Evolutionary conservation across 805 yeast species (phyloP), one percentile per base, ranked within the genome.

Genomic region (Huiozyma naganishii): DNA sequence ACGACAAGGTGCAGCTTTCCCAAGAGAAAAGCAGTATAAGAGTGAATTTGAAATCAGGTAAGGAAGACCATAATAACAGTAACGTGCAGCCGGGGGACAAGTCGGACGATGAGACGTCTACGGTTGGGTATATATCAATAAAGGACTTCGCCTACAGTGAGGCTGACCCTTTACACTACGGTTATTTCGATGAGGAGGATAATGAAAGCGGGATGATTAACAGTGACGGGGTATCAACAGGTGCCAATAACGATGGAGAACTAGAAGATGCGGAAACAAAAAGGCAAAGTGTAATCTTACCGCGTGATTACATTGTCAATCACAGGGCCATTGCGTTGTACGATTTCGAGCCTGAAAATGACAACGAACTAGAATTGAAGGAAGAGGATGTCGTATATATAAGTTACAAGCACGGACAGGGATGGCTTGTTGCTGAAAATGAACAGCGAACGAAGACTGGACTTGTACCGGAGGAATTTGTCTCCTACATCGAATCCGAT

Each of bases 391-490:
- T 77, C 10, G 77, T 92, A 2, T 81, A 88, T 76, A 83, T 92
- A 29, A 78, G 82, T 46, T 90, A 89, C 61, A 77, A 94, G 45
- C 95, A 90, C 61, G 97, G 97, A 27, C 97, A 90, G 61, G 99
- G 99, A 6, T 92, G 98, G 99, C 72, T 92, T 3, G 97, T 92
- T 41, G 97, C 97, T 0, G 79, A 77, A 52, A 57, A 57, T 48
- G 89, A 52, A 23, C 52, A 48, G 17, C 51, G 59, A 13, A 54
- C 61, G 1, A 53, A 53, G 49, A 84, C 94, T 9, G 98, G 98
- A 1, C 73, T 92, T 41, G 95, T 92, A 6, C 98, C 98, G 1
- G 95, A 89, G 55, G 96, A 85, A 54, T 92, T 89, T 55, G 96
- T 92, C 29, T 82, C 84, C 42, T 58, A 73, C 39, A 32, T 67